Percentiles rank a stretch among this genome's conserved stretches.
phyloP scores from a whole-genome alignment of 2,329 filamentous ascomycete genomes.

The Trematosphaeria pertusa region DNA sequence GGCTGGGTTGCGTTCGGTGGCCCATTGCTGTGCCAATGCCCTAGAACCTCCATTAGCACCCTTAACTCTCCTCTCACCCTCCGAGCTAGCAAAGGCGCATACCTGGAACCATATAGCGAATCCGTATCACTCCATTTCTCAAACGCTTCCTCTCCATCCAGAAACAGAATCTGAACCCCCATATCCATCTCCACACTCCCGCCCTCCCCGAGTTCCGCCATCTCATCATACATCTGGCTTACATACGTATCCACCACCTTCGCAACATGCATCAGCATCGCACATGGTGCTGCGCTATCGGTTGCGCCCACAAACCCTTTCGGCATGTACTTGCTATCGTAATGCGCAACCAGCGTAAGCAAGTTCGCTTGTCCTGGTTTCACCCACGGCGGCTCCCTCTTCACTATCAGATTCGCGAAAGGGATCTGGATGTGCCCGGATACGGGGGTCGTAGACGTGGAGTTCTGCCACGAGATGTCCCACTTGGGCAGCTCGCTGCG shows the following conservation, averaged over 20 bases:
- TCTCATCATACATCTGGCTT: conserved; percentile 80
- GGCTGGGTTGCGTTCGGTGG: conserved; percentile 70
- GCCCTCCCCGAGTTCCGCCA: conserved; percentile 63
- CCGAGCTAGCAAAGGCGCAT: no score
- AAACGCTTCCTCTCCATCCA: conserved; percentile 97
- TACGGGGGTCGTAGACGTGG: conserved; percentile 81
- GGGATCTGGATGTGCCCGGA: conserved; percentile 75
- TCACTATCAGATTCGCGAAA: conserved; percentile 86
- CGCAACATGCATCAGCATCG: conserved; percentile 88
- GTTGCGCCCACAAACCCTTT: conserved; percentile 91
- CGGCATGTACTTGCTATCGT: conserved; percentile 83
- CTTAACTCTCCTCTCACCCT: no score
- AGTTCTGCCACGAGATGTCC: conserved; percentile 85
- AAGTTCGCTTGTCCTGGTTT: conserved; percentile 76
- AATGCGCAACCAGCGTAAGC: conserved; percentile 90
- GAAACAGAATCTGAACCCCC: conserved; percentile 85
- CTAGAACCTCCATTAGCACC: no score
- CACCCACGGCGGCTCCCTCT: conserved; percentile 86
- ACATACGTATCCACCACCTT: conserved; percentile 80
- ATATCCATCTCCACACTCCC: conserved; percentile 72
- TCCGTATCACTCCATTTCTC: conserved; percentile 78
- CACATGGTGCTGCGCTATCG: conserved; percentile 93
- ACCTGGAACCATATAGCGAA: conserved; percentile 88
- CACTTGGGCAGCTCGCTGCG: conserved; percentile 74
- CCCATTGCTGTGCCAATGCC: conserved; percentile 83